Evolutionary conservation across 108 stramenopile species (phyloP).

Genomic region (Fistulifera solaris): DNA sequence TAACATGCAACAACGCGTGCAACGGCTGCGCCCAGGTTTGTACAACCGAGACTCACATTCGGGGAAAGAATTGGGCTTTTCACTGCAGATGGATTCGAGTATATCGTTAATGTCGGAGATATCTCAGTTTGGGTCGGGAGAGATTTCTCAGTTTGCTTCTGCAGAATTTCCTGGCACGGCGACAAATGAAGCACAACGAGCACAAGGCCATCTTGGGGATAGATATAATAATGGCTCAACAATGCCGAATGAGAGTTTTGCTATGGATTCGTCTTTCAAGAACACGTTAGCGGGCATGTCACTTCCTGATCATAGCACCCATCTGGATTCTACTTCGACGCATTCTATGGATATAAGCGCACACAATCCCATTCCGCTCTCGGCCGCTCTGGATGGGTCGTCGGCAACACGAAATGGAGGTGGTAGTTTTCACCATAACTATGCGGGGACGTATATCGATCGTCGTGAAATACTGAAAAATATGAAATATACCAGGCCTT

Average conservation of each 20-base stretch:
- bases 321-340: neutral
- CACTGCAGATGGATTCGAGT: conserved; percentile 10
- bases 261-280: neutral
- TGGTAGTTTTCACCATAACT: too few species aligned
- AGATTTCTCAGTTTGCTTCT: conserved; percentile 10
- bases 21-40: conserved; percentile 15
- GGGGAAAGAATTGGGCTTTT: conserved; percentile 13
- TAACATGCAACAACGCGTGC: neutral
- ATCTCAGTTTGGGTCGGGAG: conserved; percentile 14
- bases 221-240: too few species aligned
- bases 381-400: too few species aligned
- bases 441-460: conserved; percentile 4
- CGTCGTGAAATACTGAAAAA: conserved; percentile 27
- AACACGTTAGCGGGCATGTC: neutral
- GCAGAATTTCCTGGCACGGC: too few species aligned
- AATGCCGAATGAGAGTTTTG: too few species aligned
- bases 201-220: too few species aligned
- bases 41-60: conserved; percentile 7
- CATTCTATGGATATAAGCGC: too few species aligned
- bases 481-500: conserved; percentile 33
- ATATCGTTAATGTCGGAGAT: conserved; percentile 24
- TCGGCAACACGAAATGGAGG: too few species aligned
- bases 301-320: neutral
- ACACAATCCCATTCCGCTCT: too few species aligned
- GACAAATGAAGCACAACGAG: too few species aligned